phyloP scores from a whole-genome alignment of 1,284 basidiomycete species.

The Puccinia horiana region DNA sequence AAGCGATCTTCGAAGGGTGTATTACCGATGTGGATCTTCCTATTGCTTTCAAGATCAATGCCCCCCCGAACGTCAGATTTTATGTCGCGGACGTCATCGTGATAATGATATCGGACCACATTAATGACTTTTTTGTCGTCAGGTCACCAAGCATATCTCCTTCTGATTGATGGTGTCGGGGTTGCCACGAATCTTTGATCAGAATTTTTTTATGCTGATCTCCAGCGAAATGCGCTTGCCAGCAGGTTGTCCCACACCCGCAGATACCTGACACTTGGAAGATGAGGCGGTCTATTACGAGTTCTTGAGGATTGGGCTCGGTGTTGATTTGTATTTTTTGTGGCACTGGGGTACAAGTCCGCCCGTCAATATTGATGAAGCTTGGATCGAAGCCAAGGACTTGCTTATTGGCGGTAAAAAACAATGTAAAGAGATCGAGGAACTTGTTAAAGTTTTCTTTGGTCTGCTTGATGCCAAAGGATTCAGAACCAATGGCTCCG shows the following conservation, averaged over 20 bases:
- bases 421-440: background rate
- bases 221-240: background rate
- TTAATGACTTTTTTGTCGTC: background rate
- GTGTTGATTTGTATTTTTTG: background rate
- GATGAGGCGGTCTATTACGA: background rate
- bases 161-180: background rate
- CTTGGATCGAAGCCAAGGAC: background rate
- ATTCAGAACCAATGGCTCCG: slow-evolving; percentile 1
- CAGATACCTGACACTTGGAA: background rate
- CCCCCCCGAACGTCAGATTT: background rate
- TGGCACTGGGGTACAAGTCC: background rate
- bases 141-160: background rate
- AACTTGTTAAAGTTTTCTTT: background rate
- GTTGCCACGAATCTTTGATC: slow-evolving; percentile 1
- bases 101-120: background rate
- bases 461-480: background rate
- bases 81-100: background rate
- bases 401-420: background rate
- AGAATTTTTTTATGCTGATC: background rate
- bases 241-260: slow-evolving; percentile 1
- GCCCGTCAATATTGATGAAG: background rate
- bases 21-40: background rate
- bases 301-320: background rate
- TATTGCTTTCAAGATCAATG: background rate
- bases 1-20: background rate